phyloP scores from a whole-genome alignment of 2,329 filamentous ascomycete species.

The Aspergillus uvarum region DNA sequence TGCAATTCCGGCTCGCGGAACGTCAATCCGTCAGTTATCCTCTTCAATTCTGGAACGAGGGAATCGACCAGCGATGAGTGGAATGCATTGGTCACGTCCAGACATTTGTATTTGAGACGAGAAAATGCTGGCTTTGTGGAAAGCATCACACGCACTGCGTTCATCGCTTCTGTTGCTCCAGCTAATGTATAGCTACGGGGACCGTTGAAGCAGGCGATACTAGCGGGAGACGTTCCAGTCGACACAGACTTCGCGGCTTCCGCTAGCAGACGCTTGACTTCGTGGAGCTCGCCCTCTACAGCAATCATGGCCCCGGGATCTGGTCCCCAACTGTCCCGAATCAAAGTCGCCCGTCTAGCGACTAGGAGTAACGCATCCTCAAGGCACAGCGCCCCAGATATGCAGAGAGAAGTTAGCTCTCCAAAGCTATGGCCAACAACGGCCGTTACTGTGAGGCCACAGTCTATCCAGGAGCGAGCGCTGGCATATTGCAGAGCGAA shows the following conservation, averaged over 20 bases:
- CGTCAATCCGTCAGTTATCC: conserved; percentile 26
- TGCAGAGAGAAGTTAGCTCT: conserved; percentile 36
- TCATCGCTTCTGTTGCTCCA: conserved; percentile 19
- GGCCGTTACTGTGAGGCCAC: conserved; percentile 33
- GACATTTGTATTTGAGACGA: conserved; percentile 34
- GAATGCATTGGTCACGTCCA: conserved; percentile 51
- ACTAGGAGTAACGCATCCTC: conserved; percentile 33
- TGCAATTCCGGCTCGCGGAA: conserved; percentile 36
- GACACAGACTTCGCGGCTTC: neutral
- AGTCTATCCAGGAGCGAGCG: conserved; percentile 40
- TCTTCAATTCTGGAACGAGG: conserved; percentile 29
- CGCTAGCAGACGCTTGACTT: conserved; percentile 1
- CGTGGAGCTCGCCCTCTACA: conserved; percentile 29
- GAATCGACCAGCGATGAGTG: conserved; percentile 47
- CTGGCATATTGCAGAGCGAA: conserved; percentile 42
- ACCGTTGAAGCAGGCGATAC: conserved; percentile 30
- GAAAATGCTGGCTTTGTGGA: neutral
- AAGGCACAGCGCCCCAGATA: conserved; percentile 32
- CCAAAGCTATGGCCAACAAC: conserved; percentile 43
- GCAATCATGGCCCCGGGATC: conserved; percentile 37
- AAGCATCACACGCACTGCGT: conserved; percentile 14
- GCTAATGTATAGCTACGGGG: conserved; percentile 23
- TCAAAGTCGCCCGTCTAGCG: conserved; percentile 30
- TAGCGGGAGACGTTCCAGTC: neutral
- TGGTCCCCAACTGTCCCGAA: conserved; percentile 32